Evolutionary conservation across 352 stramenopile species (phyloP).

Genomic region (Elongisporangium senticosum): DNA sequence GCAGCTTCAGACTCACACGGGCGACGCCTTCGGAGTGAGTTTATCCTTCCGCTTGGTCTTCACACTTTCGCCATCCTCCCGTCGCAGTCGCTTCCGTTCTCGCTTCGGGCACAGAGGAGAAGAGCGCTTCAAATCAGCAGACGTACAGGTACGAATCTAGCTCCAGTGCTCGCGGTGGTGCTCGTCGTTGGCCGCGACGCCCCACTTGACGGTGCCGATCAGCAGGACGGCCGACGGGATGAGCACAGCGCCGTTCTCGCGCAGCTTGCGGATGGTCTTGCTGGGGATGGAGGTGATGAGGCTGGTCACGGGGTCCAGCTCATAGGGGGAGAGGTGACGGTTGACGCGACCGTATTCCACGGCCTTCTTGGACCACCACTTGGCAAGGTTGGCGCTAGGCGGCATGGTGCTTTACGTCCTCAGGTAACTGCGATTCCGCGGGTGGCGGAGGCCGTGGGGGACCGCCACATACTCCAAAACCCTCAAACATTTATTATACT

Average conservation of each 20-base stretch:
- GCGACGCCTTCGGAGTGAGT: background rate
- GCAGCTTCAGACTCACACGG: background rate
- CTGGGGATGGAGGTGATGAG: conserved; percentile 64
- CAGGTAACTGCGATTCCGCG: background rate
- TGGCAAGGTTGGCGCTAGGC: conserved; percentile 38
- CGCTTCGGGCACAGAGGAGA: background rate
- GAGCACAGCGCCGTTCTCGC: conserved; percentile 71
- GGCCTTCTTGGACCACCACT: conserved; percentile 75
- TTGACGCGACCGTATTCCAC: conserved; percentile 53
- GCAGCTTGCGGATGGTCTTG: conserved; percentile 79
- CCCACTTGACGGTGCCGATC: conserved; percentile 72
- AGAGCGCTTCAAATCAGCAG: background rate
- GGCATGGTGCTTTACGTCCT: conserved; percentile 21
- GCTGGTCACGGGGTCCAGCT: conserved; percentile 57
- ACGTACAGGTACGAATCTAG: conserved; percentile 20
- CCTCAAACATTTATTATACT: conserved; percentile 16
- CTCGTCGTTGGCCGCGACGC: conserved; percentile 62
- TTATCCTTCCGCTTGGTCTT: background rate
- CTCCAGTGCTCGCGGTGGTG: conserved; percentile 77
- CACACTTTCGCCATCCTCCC: background rate
- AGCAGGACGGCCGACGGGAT: conserved; percentile 58
- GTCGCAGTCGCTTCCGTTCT: background rate
- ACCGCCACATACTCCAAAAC: conserved; percentile 14
- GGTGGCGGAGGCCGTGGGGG: background rate
- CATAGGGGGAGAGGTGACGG: conserved; percentile 68